Evolutionary conservation across 202 grass and related monocot species (phyloP), one percentile per base, ranked within the genome.

Genomic region (Bolboschoenoplectus hybrid): DNA sequence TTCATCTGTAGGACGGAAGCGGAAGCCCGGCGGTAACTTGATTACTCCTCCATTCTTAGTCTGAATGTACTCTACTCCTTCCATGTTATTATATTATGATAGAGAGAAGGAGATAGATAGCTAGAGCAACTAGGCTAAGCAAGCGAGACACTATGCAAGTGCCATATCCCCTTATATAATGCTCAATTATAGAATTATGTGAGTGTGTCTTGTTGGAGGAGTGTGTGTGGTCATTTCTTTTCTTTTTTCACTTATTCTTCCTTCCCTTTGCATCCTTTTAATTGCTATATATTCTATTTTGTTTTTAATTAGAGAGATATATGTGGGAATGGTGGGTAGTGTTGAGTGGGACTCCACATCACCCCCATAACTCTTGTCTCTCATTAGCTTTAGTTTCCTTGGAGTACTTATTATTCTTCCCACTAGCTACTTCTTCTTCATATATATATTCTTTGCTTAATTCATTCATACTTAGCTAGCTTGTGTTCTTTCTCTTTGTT

Each of bases 1-100:
- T 87, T 88, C 85, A 45, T 96, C 94, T 1, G 94, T 96, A 9
- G 94, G 94, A 67, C 84, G 91, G 79, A 96, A 95, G 72, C 93
- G 70, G 60, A 95, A 95, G n/a, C 91, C 93, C 51, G 93, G 91
- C 1, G 94, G 94, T 72, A 95, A 72, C 41, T 80, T 78, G 9
- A 78, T 78, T 4, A 78, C 74, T 3, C 34, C 49, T 35, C 74
- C 74, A 78, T 57, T 86, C 73, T 67, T 74, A 4, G 35, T 78
- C 4, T 32, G 57, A 35, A 78, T 78, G 51, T 78, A 78, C 74
- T 78, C 74, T 39, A 55, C 13, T 78, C 74, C 51, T 78, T 78
- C 74, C 74, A 78, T 75, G 9, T 35, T 78, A 17, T 69, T 43
- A 75, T 50, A 17, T 69, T 43, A 75, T 50, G 44, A 12, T 34